Evolutionary conservation across 805 yeast species (phyloP), one percentile per base, ranked within the genome.

Genomic region (Kuraishia piskuri): DNA sequence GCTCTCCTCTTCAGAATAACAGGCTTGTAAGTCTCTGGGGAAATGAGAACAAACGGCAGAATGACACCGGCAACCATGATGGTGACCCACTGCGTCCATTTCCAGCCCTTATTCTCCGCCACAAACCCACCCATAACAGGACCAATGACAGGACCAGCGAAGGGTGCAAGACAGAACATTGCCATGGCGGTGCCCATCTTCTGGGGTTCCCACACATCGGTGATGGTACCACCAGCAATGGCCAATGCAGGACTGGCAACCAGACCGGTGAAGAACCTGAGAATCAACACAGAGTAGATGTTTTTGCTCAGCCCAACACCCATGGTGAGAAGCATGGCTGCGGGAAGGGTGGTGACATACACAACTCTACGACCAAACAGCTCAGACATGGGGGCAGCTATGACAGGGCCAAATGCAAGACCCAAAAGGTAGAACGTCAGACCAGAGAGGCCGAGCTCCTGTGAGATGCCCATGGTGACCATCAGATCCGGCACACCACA

Each of bases 171-270:
- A 65, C 91, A 84, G 69, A 86, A 88, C n/a, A 83, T 68, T 2
- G 87, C 79, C 83, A 87, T 79, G n/a, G 95, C 90, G 3, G 83
- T 59, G 17, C 90, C 86, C 63, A 83, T 69, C 63, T 82, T 81
- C 46, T 78, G 77, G 36, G 83, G 80, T 21, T 74, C 77, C 83
- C 91, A 90, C 50, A 89, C 68, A 68, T 90, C 96, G 53, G 84
- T 72, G 56, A 90, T 80, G 4, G 94, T 83, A 57, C 96, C 97
- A 52, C 91, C 90, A 12, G 90, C 92, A 58, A 88, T 81, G 9
- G 96, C 84, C 69, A 90, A 74, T 1, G 91, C 90, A 2, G 94
- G 95, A 1, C 91, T 83, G 1, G 94, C 89, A 50, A 84, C 76
- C 25, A 84, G 74, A 0, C 96, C 96, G 21, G 86, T 73, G 60